Base-by-base conservation (phyloP, 1,139 yeast genomes). In the Suhomyces wounanorum region DNA sequence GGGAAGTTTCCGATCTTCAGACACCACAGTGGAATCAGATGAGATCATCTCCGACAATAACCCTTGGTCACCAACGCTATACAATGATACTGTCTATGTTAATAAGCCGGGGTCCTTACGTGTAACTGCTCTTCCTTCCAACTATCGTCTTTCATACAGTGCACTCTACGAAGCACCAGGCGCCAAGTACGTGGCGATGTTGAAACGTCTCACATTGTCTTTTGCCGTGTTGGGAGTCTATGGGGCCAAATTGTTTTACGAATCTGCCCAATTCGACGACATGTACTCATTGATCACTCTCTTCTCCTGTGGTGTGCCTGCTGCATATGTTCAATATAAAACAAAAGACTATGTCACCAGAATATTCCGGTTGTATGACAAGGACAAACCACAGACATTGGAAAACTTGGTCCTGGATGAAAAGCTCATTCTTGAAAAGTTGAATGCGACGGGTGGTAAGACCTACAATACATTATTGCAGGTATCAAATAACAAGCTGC, bases 341-440 rank as follows among this genome's bases (percentile, higher is more conserved):
- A 82, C 90, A 2, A 73, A 75, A 43, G 84, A 89, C 48, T 87
- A 87, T 57, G 96, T 89, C 26, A 76, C 89, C 1, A 72, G 91
- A 56, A 83, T 89, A 13, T 87, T 83, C 69, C 69, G 96, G 45
- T 71, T 89, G 38, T 89, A 88, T 62, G 83, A 84, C 60, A 77
- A 79, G 48, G 71, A 77, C 2, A 79, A 81, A 55, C 83, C 87
- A 0, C 94, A 88, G 63, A 84, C 89, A 0, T 72, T 83, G 52
- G 88, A 84, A 45, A 81, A 79, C 60, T 72, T 89, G 59, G 70
- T 78, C 11, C 62, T 67, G 8, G 84, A 87, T 63, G 96, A 89
- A 62, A 77, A 79, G 14, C 68, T 89, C 52, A 75, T 88, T n/a
- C 68, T 87, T 52, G 94, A 88, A 63, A 86, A 86, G 64, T 73